Percentiles rank a stretch among this genome's conserved stretches.
phyloP scores from a whole-genome alignment of 306 rosid genomes.

The Corylus americana region DNA sequence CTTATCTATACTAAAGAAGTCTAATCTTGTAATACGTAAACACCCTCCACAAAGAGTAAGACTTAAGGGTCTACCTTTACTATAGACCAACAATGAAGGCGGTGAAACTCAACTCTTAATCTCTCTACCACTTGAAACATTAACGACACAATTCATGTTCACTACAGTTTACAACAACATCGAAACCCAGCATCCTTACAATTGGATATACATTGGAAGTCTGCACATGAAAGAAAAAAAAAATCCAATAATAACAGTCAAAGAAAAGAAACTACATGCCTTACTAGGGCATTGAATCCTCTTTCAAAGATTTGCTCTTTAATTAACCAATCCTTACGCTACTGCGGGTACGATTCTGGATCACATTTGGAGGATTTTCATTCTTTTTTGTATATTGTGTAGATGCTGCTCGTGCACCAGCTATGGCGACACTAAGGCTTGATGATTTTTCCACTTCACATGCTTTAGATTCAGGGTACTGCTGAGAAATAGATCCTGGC shows the following conservation, averaged over 20 bases:
- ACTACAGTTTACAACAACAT: background rate
- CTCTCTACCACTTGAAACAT: too few relatives aligned
- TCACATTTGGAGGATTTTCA: conserved; percentile 31
- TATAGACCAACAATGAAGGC: too few relatives aligned
- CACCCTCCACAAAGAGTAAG: too few relatives aligned
- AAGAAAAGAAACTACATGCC: conserved; percentile 37
- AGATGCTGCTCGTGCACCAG: conserved; percentile 92
- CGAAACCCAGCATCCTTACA: background rate
- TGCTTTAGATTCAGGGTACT: conserved; percentile 35
- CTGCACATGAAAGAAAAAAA: background rate
- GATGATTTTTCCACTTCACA: conserved; percentile 62
- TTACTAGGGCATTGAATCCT: conserved; percentile 26
- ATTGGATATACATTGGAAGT: background rate
- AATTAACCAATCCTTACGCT: conserved; percentile 26
- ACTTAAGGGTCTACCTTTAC: too few relatives aligned
- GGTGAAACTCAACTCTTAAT: too few relatives aligned
- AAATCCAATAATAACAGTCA: background rate
- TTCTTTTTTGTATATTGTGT: conserved; percentile 68
- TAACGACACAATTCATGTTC: background rate
- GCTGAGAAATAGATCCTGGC: conserved; percentile 60
- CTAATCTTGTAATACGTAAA: too few relatives aligned
- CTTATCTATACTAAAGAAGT: too few relatives aligned
- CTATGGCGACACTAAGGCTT: conserved; percentile 66
- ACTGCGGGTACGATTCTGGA: conserved; percentile 11
- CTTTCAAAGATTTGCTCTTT: conserved; percentile 24